Evolutionary conservation across 2,329 filamentous ascomycete genomes (phyloP).

Genomic region (Neonectria ditissima): DNA sequence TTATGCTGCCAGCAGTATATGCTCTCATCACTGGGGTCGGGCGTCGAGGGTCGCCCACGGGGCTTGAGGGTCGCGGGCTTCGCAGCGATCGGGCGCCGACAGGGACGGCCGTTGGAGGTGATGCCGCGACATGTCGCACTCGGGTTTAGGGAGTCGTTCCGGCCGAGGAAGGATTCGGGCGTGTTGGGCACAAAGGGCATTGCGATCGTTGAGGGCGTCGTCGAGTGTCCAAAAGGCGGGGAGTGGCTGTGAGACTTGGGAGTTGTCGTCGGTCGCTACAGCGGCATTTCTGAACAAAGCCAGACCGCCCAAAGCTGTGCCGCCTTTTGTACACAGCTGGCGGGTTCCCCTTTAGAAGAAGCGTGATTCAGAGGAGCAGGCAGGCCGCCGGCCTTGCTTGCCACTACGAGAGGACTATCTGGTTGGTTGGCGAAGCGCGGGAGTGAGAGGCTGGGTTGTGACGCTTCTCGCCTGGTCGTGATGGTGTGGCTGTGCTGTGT

Average conservation of each 20-base stretch:
- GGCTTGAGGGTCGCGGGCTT: constrained; percentile 34
- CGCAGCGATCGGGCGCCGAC: constrained; percentile 75
- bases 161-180: constrained; percentile 82
- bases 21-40: constrained; percentile 67
- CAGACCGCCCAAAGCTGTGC: background rate
- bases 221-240: background rate
- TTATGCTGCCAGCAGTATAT: constrained; percentile 97
- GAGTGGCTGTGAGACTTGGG: background rate
- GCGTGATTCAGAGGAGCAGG: constrained; percentile 29
- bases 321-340: constrained; percentile 9
- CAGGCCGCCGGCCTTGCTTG: constrained; percentile 27
- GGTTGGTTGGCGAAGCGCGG: constrained; percentile 39
- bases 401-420: constrained; percentile 21
- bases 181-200: constrained; percentile 67
- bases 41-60: constrained; percentile 44
- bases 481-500: constrained; percentile 39
- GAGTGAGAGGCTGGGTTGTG: constrained; percentile 30
- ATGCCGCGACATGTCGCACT: constrained; percentile 89
- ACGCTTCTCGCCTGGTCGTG: constrained; percentile 19
- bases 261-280: constrained; percentile 4
- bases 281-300: constrained; percentile 5
- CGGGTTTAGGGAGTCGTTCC: constrained; percentile 87
- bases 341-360: background rate
- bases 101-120: constrained; percentile 84
- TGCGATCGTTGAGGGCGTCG: background rate